A percentile compares a stretch with the other conserved stretches of the same genome.
These are phyloP conservation scores for Colletotrichum nymphaeae DNA, from an alignment of 2,329 filamentous ascomycete genomes.

Conservation along the genomic window DNA sequence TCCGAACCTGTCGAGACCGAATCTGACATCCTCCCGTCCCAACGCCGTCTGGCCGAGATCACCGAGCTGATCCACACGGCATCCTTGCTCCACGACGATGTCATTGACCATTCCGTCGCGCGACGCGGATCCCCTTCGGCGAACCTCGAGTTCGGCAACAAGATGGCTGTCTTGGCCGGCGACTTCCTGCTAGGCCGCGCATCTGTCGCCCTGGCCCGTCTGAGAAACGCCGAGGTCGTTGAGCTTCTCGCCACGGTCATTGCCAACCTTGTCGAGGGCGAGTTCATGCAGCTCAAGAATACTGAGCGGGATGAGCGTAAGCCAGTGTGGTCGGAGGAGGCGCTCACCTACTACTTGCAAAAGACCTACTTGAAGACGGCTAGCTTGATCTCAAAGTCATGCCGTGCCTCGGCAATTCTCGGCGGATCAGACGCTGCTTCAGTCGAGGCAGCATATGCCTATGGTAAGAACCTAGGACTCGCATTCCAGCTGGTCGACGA, in stretches of 20 bases:
- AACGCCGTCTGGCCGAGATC: slow-evolving; percentile 93
- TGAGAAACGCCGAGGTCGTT: slow-evolving; percentile 93
- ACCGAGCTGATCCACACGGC: slow-evolving; percentile 98
- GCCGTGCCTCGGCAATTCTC: slow-evolving; percentile 87
- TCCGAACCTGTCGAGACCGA: slow-evolving; percentile 52
- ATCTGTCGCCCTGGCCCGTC: slow-evolving; percentile 89
- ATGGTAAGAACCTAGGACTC: slow-evolving; percentile 92
- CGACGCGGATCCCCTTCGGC: slow-evolving; percentile 87
- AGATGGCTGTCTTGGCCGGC: slow-evolving; percentile 98
- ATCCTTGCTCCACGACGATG: slow-evolving; percentile 96
- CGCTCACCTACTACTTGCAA: slow-evolving; percentile 92
- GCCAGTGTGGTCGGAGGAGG: slow-evolving; percentile 88
- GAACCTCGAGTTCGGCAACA: slow-evolving; percentile 97
- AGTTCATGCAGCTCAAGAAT: slow-evolving; percentile 99
- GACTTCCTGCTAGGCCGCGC: slow-evolving; percentile 94
- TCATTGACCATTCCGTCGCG: slow-evolving; percentile 92
- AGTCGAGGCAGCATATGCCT: slow-evolving; percentile 90
- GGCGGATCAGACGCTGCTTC: slow-evolving; percentile 81
- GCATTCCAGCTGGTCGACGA: slow-evolving; percentile 99
- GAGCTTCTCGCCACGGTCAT: slow-evolving; percentile 97
- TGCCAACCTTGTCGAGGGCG: slow-evolving; percentile 96
- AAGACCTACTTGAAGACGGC: slow-evolving; percentile 99
- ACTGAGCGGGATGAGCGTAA: slow-evolving; percentile 88
- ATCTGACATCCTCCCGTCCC: slow-evolving; percentile 87
- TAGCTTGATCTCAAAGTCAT: slow-evolving; percentile 95